These are phyloP conservation scores for Rugonectria rugulosa DNA, from an alignment of 2,329 filamentous ascomycete genomes.

Conservation along the genomic window DNA sequence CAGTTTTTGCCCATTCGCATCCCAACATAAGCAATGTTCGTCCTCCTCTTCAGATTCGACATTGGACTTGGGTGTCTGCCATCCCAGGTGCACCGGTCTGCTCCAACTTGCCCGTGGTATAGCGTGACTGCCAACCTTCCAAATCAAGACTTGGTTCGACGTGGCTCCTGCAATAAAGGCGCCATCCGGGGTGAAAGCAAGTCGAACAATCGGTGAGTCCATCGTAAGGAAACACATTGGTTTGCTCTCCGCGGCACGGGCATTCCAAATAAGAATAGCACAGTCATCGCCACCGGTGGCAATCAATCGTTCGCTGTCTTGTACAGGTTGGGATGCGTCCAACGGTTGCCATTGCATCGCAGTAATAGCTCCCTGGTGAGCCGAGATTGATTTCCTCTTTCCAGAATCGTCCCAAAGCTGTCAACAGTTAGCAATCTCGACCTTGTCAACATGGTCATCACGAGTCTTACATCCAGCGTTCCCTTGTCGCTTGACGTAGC, in stretches of 20 bases:
- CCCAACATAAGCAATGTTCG: conserved; percentile 69
- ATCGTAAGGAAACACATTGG: conserved; percentile 68
- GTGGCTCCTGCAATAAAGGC: conserved; percentile 70
- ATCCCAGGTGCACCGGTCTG: conserved; percentile 61
- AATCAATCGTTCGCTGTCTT: conserved; percentile 62
- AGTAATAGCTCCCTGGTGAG: conserved; percentile 66
- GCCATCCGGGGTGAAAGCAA: conserved; percentile 70
- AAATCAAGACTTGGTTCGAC: conserved; percentile 65
- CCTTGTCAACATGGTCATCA: not conserved
- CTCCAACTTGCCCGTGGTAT: conserved; percentile 69
- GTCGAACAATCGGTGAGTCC: conserved; percentile 62
- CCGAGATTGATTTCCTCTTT: conserved; percentile 62
- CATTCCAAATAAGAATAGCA: conserved; percentile 70
- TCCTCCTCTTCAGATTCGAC: conserved; percentile 65
- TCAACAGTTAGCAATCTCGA: conserved; percentile 24
- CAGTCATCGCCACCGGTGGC: conserved; percentile 70
- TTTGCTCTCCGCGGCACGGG: conserved; percentile 60
- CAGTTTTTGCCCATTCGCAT: conserved; percentile 66
- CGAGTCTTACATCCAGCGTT: conserved; percentile 62
- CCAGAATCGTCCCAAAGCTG: conserved; percentile 65
- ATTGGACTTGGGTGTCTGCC: conserved; percentile 64
- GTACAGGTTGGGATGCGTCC: conserved; percentile 42
- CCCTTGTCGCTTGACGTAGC: conserved; percentile 69
- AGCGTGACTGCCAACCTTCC: conserved; percentile 67
- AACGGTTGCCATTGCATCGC: conserved; percentile 68